Conservation (phyloP, 2,329 filamentous ascomycete species). For the Aspergillus aculeatus region DNA sequence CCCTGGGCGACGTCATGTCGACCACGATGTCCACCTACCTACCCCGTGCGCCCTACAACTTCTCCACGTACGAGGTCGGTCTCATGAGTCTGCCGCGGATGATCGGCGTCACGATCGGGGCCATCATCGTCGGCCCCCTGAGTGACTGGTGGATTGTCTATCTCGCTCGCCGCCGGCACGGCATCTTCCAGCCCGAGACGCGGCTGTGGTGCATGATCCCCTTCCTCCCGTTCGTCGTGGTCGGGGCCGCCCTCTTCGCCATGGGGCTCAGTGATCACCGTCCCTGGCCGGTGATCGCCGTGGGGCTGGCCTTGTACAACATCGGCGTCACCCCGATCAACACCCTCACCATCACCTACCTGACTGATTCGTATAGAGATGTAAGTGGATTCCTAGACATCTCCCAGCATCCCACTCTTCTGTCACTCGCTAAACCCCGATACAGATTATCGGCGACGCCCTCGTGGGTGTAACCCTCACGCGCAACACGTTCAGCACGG, state of each 20-base stretch:
- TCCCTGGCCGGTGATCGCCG: too few species aligned
- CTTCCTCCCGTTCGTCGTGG: constrained; percentile 1
- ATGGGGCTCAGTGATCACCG: too few species aligned
- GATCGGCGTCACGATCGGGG: constrained; percentile 29
- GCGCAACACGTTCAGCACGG: too few species aligned
- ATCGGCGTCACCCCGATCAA: constrained; percentile 19
- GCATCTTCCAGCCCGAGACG: constrained; percentile 48
- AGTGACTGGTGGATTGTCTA: constrained; percentile 39
- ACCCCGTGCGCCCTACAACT: constrained; percentile 42
- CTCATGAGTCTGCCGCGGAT: constrained; percentile 43
- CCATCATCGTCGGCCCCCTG: constrained; percentile 14
- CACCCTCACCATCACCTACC: constrained; percentile 28
- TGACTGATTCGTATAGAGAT: constrained; percentile 27
- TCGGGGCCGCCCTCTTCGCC: too few species aligned
- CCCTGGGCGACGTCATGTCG: constrained; percentile 40
- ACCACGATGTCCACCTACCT: constrained; percentile 39
- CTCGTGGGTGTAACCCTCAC: too few species aligned
- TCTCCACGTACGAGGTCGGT: constrained; percentile 38
- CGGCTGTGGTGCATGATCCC: constrained; percentile 36
- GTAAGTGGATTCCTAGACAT: too few species aligned
- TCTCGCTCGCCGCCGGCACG: constrained; percentile 37
- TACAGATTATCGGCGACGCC: too few species aligned
- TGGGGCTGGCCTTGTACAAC: background rate
- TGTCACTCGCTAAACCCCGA: too few species aligned
- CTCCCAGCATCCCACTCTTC: too few species aligned